Base-by-base conservation (phyloP, 495 filamentous ascomycete species). In the Choiromyces venosus region DNA sequence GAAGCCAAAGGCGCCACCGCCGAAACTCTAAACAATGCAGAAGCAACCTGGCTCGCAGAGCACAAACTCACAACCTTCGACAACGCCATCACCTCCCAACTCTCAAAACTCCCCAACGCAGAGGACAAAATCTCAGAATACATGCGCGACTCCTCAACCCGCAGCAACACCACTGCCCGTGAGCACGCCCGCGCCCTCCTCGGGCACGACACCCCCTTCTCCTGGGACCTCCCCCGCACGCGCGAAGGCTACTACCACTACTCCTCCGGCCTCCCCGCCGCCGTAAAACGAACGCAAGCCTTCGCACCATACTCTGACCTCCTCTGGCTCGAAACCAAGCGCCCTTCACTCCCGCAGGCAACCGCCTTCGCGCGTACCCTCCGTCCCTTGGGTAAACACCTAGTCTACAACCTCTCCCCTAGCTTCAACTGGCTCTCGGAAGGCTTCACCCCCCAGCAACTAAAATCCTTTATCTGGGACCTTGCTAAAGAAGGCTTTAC, bases 381-480 rank as follows among this genome's bases (percentile, higher is more conserved):
- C 70, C 52, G 36, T 79, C 79, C 8, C 42, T 37, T 29, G 5
- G 89, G 89, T 68, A 99, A 97, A 86, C 90, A 91, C 46, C 85
- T 99, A 33, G 95, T 99, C 10, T 99, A 99, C 85, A 99, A 99
- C 85, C 88, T 99, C 4, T 91, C 87, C 29, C 95, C 95, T 14
- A 95, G 92, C 29, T 99, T 99, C 88, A 98, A 99, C 85, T 99
- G 95, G 95, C 93, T 95, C 88, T 89, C 87, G 37, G 93, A 98
- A 82, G 95, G 95, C 37, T 99, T 98, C 83, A 88, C 89, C 18
- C 88, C 92, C 69, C 88, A 85, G 35, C 87, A 90, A 6, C 86
- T 99, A 46, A 91, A 90, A 83, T 91, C 88, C 9, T 99, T 99
- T 80, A 90, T 98, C 76, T 97, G 94, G 94, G 95, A 98, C 82